Conservation (phyloP, 805 yeast species). For the Peterozyma xylosa region DNA sequence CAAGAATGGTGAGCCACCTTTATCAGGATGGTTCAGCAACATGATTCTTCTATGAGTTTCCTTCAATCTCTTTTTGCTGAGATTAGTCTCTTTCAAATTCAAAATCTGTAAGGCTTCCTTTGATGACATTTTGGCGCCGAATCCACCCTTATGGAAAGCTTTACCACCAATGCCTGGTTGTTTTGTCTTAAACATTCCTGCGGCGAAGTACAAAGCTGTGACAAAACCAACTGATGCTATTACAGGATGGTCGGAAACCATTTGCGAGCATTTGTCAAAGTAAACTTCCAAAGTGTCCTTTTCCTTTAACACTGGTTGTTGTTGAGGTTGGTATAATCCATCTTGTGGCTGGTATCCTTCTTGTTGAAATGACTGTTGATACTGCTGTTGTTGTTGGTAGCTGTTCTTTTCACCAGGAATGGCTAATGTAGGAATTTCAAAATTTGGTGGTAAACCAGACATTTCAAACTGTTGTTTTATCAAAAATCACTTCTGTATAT, state of each 20-base stretch:
- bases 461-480: neutral
- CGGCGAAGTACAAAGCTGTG: slow-evolving; percentile 52
- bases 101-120: slow-evolving; percentile 84
- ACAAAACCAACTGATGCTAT: slow-evolving; percentile 64
- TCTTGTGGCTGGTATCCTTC: slow-evolving; percentile 15
- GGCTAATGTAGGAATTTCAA: slow-evolving; percentile 49
- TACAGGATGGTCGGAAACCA: slow-evolving; percentile 73
- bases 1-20: slow-evolving; percentile 84
- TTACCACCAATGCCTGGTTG: slow-evolving; percentile 64
- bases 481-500: too few species aligned
- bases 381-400: slow-evolving; percentile 3
- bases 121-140: slow-evolving; percentile 84
- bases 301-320: slow-evolving; percentile 13
- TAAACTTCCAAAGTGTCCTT: slow-evolving; percentile 48
- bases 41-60: slow-evolving; percentile 78
- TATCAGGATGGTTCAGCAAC: slow-evolving; percentile 90
- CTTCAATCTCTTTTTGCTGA: slow-evolving; percentile 58
- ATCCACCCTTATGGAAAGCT: slow-evolving; percentile 78
- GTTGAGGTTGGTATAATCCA: slow-evolving; percentile 17
- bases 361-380: slow-evolving; percentile 11
- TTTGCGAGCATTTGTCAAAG: slow-evolving; percentile 50
- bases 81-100: slow-evolving; percentile 60
- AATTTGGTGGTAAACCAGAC: slow-evolving; percentile 20
- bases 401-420: slow-evolving; percentile 39
- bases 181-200: slow-evolving; percentile 58